These are phyloP conservation scores for Mediolabrus comicus DNA, from an alignment of 108 stramenopile species.

Conservation along the genomic window DNA sequence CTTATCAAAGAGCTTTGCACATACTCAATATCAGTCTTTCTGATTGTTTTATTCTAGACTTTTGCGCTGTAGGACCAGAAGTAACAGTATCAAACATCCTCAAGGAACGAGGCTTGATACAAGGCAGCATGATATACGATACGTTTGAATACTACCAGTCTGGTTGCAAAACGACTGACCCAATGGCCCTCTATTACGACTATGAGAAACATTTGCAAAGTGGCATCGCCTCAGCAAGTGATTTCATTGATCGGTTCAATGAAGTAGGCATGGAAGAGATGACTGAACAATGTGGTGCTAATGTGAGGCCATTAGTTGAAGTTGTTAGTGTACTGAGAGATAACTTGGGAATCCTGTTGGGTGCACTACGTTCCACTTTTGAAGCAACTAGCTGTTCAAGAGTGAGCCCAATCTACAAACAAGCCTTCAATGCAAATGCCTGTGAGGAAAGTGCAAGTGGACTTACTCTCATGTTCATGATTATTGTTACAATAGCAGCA, in stretches of 20 bases:
- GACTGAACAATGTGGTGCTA: conserved; percentile 22
- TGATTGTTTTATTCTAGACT: too few relatives aligned
- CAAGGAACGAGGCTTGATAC: conserved; percentile 3
- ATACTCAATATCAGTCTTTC: too few relatives aligned
- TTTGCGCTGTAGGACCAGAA: conserved; percentile 36
- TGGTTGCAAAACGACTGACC: conserved; percentile 31
- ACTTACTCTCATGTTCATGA: conserved; percentile 10
- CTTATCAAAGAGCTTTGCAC: too few relatives aligned
- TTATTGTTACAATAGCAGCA: conserved; percentile 1
- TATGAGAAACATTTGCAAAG: conserved; percentile 39
- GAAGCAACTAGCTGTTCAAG: conserved; percentile 18
- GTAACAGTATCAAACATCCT: conserved; percentile 25
- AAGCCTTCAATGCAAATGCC: conserved; percentile 16
- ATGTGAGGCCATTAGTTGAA: conserved; percentile 29
- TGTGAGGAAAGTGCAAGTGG: conserved; percentile 17
- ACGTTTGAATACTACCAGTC: conserved; percentile 39
- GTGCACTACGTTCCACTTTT: conserved; percentile 32
- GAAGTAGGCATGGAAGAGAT: conserved; percentile 27
- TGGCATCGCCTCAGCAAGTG: conserved; percentile 20
- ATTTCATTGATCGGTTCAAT: conserved; percentile 13
- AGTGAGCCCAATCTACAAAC: conserved; percentile 22
- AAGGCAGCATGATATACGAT: conserved; percentile 20
- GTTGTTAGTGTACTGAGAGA: conserved; percentile 30
- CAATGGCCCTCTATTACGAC: conserved; percentile 24
- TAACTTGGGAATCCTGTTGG: conserved; percentile 36